Conservation (phyloP, 116 monocot genomes). For the Phalaenopsis hybrid region DNA sequence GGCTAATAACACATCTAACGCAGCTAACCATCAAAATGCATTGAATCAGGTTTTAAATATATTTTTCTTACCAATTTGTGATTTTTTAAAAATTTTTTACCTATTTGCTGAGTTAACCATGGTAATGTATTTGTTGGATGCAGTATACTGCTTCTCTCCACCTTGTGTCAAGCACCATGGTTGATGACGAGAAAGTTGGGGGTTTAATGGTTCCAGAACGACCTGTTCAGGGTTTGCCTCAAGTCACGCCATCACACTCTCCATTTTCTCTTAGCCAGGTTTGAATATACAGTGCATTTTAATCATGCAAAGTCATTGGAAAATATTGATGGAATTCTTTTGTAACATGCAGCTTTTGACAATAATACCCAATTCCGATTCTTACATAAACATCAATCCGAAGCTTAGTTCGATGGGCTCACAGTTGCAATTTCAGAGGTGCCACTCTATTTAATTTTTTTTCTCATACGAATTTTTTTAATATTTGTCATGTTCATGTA, state of each 20-base stretch:
- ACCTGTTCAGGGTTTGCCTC: constrained; percentile 52
- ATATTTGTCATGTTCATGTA: background rate
- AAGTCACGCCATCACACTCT: constrained; percentile 45
- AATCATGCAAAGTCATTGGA: background rate
- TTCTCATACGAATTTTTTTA: background rate
- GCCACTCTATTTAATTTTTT: background rate
- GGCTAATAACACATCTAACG: constrained; percentile 42
- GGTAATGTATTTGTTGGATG: constrained; percentile 7
- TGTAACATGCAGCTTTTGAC: constrained; percentile 44
- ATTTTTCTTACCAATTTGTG: background rate
- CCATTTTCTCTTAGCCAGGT: constrained; percentile 82
- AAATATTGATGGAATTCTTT: background rate
- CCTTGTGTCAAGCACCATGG: constrained; percentile 40
- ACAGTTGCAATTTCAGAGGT: constrained; percentile 71
- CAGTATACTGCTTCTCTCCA: constrained; percentile 63
- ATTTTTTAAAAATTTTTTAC: background rate
- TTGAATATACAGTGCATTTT: background rate
- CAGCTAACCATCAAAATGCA: constrained; percentile 36
- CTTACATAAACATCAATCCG: constrained; percentile 67
- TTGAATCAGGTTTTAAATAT: constrained; percentile 48
- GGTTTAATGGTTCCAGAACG: constrained; percentile 64
- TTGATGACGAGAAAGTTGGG: constrained; percentile 69
- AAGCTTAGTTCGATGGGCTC: constrained; percentile 73
- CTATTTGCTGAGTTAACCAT: background rate
- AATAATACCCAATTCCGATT: constrained; percentile 47